Evolutionary conservation across 352 stramenopile species (phyloP).

Genomic region (Nannochloropsis limnetica): DNA sequence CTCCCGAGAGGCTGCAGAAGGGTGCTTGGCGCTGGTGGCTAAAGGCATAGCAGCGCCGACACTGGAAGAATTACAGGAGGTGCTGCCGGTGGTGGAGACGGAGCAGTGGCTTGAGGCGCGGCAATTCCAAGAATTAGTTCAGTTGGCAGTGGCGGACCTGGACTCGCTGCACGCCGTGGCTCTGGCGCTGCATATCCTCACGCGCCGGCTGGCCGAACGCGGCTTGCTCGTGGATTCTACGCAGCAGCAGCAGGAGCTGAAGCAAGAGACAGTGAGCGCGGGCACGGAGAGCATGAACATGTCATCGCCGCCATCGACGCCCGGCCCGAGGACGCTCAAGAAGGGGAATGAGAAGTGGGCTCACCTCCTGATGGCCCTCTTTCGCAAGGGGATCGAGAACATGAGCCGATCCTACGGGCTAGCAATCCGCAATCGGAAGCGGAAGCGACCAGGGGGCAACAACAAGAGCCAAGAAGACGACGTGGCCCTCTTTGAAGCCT

Average conservation of each 20-base stretch:
- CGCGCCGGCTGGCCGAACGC: background rate
- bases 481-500: background rate
- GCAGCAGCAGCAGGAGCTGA: background rate
- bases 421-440: background rate
- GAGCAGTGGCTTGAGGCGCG: background rate
- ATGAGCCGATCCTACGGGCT: conserved; percentile 1
- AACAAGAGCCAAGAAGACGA: background rate
- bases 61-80: background rate
- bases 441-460: background rate
- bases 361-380: conserved; percentile 9
- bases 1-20: background rate
- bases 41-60: background rate
- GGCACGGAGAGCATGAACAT: background rate
- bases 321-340: background rate
- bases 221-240: background rate
- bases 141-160: background rate
- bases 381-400: conserved; percentile 4
- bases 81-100: background rate
- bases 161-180: background rate
- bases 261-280: background rate
- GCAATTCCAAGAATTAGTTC: background rate
- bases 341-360: conserved; percentile 5
- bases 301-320: background rate
- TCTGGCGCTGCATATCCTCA: background rate
- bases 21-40: background rate